phyloP scores from a whole-genome alignment of 768 basidiomycete species.

The Russula sp. region DNA sequence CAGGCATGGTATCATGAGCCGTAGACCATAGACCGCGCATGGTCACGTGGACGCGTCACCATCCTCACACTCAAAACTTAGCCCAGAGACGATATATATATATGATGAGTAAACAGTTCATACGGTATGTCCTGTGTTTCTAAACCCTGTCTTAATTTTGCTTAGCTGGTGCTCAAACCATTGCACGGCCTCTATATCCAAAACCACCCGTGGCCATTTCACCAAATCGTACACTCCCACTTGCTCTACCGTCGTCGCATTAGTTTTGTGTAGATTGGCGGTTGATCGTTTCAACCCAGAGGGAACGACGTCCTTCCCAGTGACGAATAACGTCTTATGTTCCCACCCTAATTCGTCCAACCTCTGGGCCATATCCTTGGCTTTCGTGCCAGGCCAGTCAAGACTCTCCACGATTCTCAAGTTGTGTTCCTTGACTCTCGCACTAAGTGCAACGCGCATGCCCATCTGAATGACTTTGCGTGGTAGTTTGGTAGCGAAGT shows the following conservation, averaged over 20 bases:
- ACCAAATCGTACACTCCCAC: constrained; percentile 77
- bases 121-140: neutral
- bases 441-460: constrained; percentile 81
- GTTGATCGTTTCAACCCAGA: constrained; percentile 52
- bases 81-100: neutral
- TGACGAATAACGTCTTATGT: constrained; percentile 65
- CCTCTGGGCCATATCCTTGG: constrained; percentile 53
- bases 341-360: constrained; percentile 59
- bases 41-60: constrained; percentile 23
- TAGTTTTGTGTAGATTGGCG: constrained; percentile 64
- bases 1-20: neutral
- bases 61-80: no score
- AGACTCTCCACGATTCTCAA: constrained; percentile 70
- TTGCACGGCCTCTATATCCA: constrained; percentile 81
- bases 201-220: constrained; percentile 72
- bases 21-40: neutral
- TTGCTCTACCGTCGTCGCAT: constrained; percentile 54
- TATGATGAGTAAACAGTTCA: neutral
- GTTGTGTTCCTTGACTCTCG: constrained; percentile 65
- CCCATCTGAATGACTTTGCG: constrained; percentile 91
- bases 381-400: constrained; percentile 68
- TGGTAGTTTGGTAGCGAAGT: constrained; percentile 89
- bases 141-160: constrained; percentile 27
- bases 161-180: constrained; percentile 59
- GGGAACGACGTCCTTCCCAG: constrained; percentile 51